Evolutionary conservation across 1,284 basidiomycete species (phyloP), one percentile per base, ranked within the genome.

Genomic region (Kwoniella shivajii): DNA sequence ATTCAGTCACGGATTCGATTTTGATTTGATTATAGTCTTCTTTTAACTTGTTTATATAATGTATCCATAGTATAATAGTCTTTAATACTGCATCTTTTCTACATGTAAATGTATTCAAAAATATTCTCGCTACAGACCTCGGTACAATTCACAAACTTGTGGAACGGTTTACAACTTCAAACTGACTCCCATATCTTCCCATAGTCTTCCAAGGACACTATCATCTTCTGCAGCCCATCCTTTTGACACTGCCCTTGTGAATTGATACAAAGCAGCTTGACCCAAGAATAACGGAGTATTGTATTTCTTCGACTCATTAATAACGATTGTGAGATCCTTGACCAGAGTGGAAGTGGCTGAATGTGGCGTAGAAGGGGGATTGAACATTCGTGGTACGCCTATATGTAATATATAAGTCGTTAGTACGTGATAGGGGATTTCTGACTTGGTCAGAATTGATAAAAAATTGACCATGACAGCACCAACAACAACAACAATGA

Each of bases 211-310:
- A 10, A 75, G 48, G 11, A 37, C 60, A 29, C 60, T 62, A 50
- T 73, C 73, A 50, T 75, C 73, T 26, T 68, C 69, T 13, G 51
- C 44, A 4, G 61, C 67, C 59, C 59, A 66, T 2, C 71, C 73
- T 26, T 36, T 41, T 0, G 64, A 57, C 1, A 54, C 54, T 1
- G 69, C 69, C 6, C 51, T 54, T 5, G 63, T 55, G 38, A 72
- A 69, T 33, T 65, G 66, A 55, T 72, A 71, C 43, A 68, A 58
- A 4, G 73, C 69, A 2, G 66, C 68, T 18, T 67, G 62, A 2
- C 64, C 63, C 7, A 77, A 52, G 61, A 69, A 75, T 3, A 74
- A 49, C 1, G 75, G 74, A 0, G 64, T 66, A 36, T 67, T 65
- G 20, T 57, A 44, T 27, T 59, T 53, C 57, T 70, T 71, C 3